Evolutionary conservation across 129 eudicot genomes (phyloP).

Genomic region (Dittrichia graveolens): DNA sequence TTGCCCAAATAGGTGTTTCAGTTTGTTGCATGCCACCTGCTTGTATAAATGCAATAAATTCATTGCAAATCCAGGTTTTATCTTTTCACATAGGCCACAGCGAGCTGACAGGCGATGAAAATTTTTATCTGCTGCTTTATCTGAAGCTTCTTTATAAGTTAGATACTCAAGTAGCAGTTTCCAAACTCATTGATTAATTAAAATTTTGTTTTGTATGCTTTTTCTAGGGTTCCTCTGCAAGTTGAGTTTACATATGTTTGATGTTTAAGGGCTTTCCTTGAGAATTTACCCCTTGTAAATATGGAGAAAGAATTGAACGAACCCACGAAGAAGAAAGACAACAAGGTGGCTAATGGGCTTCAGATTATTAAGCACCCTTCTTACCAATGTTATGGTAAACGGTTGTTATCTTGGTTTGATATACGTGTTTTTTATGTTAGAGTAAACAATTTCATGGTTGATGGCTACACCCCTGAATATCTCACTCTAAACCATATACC

Average conservation of each 20-base stretch:
- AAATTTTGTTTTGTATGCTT: constrained; percentile 8
- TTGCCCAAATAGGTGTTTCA: constrained; percentile 5
- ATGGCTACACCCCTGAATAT: constrained; percentile 61
- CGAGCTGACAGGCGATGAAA: background rate
- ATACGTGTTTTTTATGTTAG: constrained; percentile 75
- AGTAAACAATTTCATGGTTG: constrained; percentile 66
- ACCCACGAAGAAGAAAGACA: constrained; percentile 39
- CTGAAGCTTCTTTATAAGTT: constrained; percentile 14
- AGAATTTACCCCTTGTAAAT: constrained; percentile 26
- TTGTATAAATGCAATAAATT: constrained; percentile 6
- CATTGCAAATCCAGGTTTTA: background rate
- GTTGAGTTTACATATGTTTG: constrained; percentile 6
- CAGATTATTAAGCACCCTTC: constrained; percentile 65
- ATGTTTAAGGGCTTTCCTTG: constrained; percentile 29
- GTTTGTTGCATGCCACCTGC: constrained; percentile 18
- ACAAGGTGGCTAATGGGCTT: constrained; percentile 39
- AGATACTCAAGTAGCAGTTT: constrained; percentile 7
- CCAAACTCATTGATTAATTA: background rate
- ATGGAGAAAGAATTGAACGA: constrained; percentile 56
- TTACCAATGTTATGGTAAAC: constrained; percentile 43
- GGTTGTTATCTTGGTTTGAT: constrained; percentile 66
- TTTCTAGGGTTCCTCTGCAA: constrained; percentile 43
- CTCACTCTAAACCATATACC: constrained; percentile 75
- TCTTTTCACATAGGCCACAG: background rate
- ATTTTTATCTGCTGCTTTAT: background rate